phyloP scores from a whole-genome alignment of 306 rosid genomes.

The Fragaria ananassa region DNA sequence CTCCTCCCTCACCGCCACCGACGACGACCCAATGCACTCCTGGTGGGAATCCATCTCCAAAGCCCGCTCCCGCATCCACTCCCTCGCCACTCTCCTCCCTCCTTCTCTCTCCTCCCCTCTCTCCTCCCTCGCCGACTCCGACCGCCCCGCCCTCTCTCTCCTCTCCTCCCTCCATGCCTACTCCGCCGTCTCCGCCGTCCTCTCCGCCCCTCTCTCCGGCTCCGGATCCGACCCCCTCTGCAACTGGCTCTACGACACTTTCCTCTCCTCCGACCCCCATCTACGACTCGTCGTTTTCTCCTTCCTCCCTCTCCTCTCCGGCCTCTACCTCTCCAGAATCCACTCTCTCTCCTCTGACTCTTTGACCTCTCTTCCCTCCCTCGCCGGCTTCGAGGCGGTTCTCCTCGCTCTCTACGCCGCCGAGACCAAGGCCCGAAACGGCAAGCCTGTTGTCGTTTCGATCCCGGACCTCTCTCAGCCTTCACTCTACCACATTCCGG shows the following conservation, averaged over 20 bases:
- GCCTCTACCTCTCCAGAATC: conserved; percentile 73
- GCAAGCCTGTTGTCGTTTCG: conserved; percentile 70
- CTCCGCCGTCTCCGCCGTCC: conserved; percentile 49
- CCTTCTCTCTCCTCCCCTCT: conserved; percentile 32
- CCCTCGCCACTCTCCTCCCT: conserved; percentile 57
- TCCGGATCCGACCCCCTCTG: conserved; percentile 88
- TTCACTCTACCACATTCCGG: conserved; percentile 68
- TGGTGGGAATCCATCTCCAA: conserved; percentile 98
- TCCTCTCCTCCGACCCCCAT: conserved; percentile 78
- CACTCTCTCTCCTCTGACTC: conserved; percentile 57
- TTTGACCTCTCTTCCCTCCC: conserved; percentile 32
- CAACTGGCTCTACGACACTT: conserved; percentile 96
- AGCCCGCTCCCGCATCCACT: conserved; percentile 85
- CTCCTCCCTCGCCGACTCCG: conserved; percentile 83
- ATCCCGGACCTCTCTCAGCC: conserved; percentile 91
- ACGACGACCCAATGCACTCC: conserved; percentile 71
- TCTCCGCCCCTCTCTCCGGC: conserved; percentile 49
- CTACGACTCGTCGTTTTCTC: conserved; percentile 86
- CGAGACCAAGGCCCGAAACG: conserved; percentile 71
- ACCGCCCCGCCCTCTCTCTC: conserved; percentile 94
- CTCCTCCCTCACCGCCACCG: conserved; percentile 14
- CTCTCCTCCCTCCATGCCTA: conserved; percentile 70
- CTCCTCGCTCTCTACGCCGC: conserved; percentile 82
- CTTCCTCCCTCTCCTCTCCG: conserved; percentile 79
- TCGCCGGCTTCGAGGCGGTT: conserved; percentile 91